These are phyloP conservation scores for Capsicum rhomboideum DNA, from an alignment of 257 asterid species.

Conservation along the genomic window DNA sequence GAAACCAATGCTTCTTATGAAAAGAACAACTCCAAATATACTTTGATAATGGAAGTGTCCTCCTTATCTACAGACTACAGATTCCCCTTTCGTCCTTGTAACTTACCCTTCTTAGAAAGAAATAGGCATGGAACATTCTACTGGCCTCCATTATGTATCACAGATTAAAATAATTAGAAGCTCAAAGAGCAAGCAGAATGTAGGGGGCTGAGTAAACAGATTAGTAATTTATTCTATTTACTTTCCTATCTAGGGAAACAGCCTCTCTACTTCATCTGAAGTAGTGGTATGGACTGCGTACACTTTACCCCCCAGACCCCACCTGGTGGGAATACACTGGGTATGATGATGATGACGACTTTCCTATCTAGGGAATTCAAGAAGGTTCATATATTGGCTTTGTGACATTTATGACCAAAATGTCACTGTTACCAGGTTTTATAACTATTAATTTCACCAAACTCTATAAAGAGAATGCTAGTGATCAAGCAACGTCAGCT, in stretches of 20 bases:
- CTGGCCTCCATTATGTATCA: background rate
- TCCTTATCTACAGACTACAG: background rate
- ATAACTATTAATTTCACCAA: background rate
- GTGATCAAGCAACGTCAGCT: background rate
- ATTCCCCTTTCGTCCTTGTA: background rate
- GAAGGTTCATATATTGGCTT: background rate
- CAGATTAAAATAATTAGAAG: background rate
- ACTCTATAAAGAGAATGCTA: background rate
- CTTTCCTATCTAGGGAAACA: background rate
- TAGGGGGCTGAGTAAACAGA: background rate
- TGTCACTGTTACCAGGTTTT: background rate
- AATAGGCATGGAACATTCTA: background rate
- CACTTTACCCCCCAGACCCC: no score
- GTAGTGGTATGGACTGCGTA: no score
- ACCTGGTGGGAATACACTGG: no score
- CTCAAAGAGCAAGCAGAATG: background rate
- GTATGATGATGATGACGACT: no score
- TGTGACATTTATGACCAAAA: background rate
- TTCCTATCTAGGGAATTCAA: background rate
- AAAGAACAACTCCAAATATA: background rate
- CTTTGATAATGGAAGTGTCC: background rate
- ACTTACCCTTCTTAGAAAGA: background rate
- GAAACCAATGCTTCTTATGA: background rate
- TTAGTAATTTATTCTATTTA: background rate
- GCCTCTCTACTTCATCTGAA: no score